These are phyloP conservation scores for Salvia hispanica DNA, from an alignment of 257 asterid species.

Conservation along the genomic window DNA sequence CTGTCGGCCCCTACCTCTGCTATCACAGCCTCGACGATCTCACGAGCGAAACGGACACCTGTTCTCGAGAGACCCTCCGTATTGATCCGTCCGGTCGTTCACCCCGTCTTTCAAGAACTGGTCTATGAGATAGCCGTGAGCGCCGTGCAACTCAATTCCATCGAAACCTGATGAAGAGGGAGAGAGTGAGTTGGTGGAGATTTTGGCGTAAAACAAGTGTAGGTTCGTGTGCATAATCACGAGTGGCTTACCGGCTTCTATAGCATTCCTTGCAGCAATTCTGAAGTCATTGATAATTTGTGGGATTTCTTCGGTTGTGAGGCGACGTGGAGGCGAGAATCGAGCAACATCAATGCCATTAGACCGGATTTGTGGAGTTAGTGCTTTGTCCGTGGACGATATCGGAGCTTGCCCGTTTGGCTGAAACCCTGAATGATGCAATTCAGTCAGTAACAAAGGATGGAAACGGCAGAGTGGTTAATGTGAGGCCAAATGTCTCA, in stretches of 20 bases:
- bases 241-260: conserved; percentile 61
- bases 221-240: not conserved
- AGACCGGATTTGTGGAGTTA: conserved; percentile 49
- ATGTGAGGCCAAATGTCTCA: no score
- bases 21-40: conserved; percentile 51
- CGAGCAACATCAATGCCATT: conserved; percentile 43
- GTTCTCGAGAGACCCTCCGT: conserved; percentile 69
- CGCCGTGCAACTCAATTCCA: conserved; percentile 81
- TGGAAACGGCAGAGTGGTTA: not conserved
- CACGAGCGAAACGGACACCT: conserved; percentile 68
- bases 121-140: no score
- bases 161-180: conserved; percentile 52
- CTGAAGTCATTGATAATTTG: conserved; percentile 62
- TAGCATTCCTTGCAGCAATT: conserved; percentile 76
- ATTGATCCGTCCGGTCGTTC: conserved; percentile 65
- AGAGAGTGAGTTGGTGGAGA: not conserved
- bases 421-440: conserved; percentile 49
- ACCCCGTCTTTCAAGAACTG: conserved; percentile 71
- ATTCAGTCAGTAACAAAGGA: not conserved
- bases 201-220: not conserved
- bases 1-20: conserved; percentile 51
- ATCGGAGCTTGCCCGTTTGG: conserved; percentile 75
- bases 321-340: conserved; percentile 64
- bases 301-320: conserved; percentile 63
- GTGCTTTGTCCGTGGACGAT: conserved; percentile 55